Base-by-base conservation (phyloP, 1,139 yeast genomes). In the Hansenula lynferdii region DNA sequence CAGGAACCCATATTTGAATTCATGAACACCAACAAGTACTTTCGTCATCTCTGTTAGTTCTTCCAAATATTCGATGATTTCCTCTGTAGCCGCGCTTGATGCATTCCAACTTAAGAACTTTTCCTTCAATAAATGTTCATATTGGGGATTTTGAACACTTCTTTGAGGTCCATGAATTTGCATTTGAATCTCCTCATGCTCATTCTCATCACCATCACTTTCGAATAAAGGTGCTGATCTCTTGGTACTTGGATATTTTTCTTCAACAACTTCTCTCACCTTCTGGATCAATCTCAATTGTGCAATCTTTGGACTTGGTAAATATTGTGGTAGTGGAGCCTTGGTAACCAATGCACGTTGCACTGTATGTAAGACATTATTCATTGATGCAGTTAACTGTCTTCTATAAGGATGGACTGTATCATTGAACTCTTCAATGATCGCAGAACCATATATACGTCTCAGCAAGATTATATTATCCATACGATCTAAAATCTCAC, bases 21-120 rank as follows among this genome's bases (percentile, higher is more conserved):
- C 69, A 40, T 67, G 63, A 12, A 66, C 70, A 20, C 78, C 78
- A 21, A 70, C 72, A 7, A 72, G 50, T 11, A 67, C 47, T 44
- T 66, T 69, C 1, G 68, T 58, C 29, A 72, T 46, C 36, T 61
- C 64, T 5, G 64, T 47, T 9, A 72, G 51, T 44, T 71, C 77
- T 44, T 72, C 77, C 21, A 69, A 58, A 44, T 70, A 72, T 37
- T 67, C 73, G 33, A 72, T 69, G 23, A 72, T 60, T 46, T 72
- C 77, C 40, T 70, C 76, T 3, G 67, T 50, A 0, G 75, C 74
- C 3, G 73, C 65, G 40, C 68, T 66, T 1, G 73, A 57, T 1
- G 77, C 77, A 47, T 70, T 72, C 78, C 78, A 72, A 36, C 72
- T 62, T 51, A 72, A 56, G 43, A 67, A 67, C 40, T 62, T 64